Evolutionary conservation across 2,329 filamentous ascomycete genomes (phyloP), one percentile per base, ranked within the genome.

Genomic region (Fonsecaea monophora): DNA sequence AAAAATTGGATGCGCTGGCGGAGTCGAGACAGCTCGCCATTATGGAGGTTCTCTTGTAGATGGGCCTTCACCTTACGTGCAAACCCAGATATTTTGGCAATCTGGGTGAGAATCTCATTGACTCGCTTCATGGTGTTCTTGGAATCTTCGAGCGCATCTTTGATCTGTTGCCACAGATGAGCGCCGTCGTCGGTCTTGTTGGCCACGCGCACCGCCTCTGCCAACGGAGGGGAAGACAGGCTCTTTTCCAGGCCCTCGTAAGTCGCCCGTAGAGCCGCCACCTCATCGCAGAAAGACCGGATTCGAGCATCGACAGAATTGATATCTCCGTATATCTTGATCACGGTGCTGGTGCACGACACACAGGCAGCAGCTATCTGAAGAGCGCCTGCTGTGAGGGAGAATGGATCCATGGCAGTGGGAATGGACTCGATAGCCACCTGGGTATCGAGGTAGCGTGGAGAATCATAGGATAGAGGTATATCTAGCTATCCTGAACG

Each of bases 1-100:
- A 72, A 72, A 61, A 70, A 66, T 35, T 68, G 60, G 30, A 73
- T 67, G 37, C 70, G 69, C 34, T 73, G 67, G 13, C 70, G 70
- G n/a, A 71, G 68, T 7, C 66, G 67, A 42, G 62, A 69, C 15
- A 73, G 67, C 37, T 73, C 71, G 30, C 71, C 71, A 25, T 56
- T 50, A 37, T 62, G 54, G n/a, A 73, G 38, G 21, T 38, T 66
- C 42, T 73, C 71, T 37, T 64, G 61, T 34, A 73, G 54, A 34
- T 71, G 70, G 32, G 66, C 64, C 30, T 65, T 66, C 64, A 71
- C 45, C 53, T 56, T 63, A 8, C 67, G 60, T 13, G 53, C 62
- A 48, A 70, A 60, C 15, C 65, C 65, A n/a, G 69, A 66, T 18
- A 60, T 59, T n/a, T 58, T 60, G 18, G 56, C 59, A 32, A 72